phyloP scores from a whole-genome alignment of 495 filamentous ascomycete genomes.

The Platismatia glauca region DNA sequence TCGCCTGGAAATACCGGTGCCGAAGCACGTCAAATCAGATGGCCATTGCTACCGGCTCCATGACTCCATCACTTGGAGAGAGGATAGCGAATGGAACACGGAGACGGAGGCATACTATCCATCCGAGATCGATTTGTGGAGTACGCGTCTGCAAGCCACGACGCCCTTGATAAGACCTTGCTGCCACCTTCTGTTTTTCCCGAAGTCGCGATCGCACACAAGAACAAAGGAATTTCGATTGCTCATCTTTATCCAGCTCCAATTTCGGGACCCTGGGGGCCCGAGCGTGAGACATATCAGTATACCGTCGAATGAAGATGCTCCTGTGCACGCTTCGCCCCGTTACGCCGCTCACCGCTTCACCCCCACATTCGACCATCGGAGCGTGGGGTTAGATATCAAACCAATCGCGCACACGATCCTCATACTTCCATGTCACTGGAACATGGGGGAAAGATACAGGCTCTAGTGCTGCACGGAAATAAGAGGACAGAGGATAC shows the following conservation, averaged over 20 bases:
- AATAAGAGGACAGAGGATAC: background rate
- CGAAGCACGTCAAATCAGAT: background rate
- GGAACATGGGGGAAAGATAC: background rate
- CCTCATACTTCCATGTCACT: background rate
- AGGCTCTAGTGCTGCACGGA: background rate
- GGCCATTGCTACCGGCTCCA: background rate
- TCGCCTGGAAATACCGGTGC: background rate
- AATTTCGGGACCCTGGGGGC: background rate
- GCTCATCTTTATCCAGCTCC: background rate
- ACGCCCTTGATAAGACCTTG: slow-evolving; percentile 14
- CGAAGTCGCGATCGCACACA: background rate
- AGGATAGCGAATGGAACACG: slow-evolving; percentile 3
- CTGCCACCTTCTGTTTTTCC: slow-evolving; percentile 5
- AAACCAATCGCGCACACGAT: background rate
- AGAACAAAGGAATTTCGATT: background rate
- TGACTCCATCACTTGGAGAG: background rate
- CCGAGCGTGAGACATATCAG: background rate
- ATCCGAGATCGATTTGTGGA: background rate
- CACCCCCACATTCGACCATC: background rate
- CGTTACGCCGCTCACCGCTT: background rate
- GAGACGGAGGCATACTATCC: slow-evolving; percentile 6
- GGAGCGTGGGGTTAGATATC: background rate
- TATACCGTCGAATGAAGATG: background rate
- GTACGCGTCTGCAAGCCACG: slow-evolving; percentile 12
- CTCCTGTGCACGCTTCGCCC: background rate